These are phyloP conservation scores for Neofusicoccum parvum DNA, from an alignment of 2,329 filamentous ascomycete genomes.

Conservation along the genomic window DNA sequence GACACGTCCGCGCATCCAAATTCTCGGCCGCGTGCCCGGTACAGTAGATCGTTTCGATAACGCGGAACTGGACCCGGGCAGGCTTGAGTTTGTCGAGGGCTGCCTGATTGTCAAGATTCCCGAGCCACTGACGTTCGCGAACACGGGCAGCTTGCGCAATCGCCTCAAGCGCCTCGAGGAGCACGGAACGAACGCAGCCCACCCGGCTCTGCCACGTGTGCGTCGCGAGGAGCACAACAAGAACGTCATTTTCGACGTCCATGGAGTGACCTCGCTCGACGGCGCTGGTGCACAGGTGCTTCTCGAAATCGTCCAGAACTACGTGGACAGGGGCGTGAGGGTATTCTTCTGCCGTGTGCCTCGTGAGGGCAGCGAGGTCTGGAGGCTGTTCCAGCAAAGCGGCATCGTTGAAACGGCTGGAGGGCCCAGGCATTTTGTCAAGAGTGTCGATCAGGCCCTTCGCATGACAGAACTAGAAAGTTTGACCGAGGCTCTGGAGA, in stretches of 20 bases:
- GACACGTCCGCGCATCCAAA: conserved; percentile 92
- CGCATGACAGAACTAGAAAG: conserved; percentile 76
- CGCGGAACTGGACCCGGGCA: conserved; percentile 70
- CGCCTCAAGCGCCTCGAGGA: conserved; percentile 81
- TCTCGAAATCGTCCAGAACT: conserved; percentile 81
- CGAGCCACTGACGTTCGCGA: conserved; percentile 94
- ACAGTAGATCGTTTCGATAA: conserved; percentile 80
- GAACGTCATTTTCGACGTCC: conserved; percentile 95
- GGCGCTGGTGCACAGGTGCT: conserved; percentile 92
- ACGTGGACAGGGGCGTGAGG: conserved; percentile 73
- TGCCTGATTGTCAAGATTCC: conserved; percentile 97
- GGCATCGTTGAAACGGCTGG: conserved; percentile 86
- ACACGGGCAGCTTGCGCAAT: conserved; percentile 88
- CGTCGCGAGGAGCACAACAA: conserved; percentile 78
- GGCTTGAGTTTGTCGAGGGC: conserved; percentile 85
- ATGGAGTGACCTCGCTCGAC: conserved; percentile 94
- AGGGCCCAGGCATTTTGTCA: conserved; percentile 75
- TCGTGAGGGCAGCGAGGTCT: conserved; percentile 59
- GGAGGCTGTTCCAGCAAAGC: conserved; percentile 71
- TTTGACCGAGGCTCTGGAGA: conserved; percentile 28
- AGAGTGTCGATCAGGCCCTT: conserved; percentile 81
- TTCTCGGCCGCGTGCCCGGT: conserved; percentile 84
- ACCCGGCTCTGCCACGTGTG: conserved; percentile 83
- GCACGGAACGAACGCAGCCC: conserved; percentile 82
- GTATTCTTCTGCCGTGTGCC: conserved; percentile 72